Evolutionary conservation across 345 rosid species (phyloP).

Genomic region (Populus deltoides): DNA sequence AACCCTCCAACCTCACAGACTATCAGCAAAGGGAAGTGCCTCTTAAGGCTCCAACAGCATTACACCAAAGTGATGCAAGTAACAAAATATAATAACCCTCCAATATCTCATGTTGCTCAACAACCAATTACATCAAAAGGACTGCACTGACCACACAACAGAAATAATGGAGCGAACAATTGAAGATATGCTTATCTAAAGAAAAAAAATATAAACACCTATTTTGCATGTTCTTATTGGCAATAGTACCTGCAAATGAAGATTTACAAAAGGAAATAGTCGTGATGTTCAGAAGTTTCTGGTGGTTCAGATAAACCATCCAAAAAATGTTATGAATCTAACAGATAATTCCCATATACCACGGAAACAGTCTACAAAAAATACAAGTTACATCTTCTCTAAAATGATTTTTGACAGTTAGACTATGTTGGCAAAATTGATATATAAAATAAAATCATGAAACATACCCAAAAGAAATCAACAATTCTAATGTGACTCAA

Average conservation of each 20-base stretch:
- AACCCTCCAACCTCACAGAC: too few species aligned
- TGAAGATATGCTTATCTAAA: background rate
- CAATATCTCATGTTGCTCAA: too few species aligned
- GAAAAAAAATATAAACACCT: background rate
- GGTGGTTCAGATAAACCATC: background rate
- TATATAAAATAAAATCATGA: background rate
- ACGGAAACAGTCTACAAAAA: background rate
- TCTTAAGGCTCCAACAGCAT: too few species aligned
- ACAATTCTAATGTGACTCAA: background rate
- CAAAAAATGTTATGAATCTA: background rate
- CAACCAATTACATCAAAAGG: too few species aligned
- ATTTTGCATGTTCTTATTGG: background rate
- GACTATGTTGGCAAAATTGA: background rate
- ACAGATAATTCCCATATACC: background rate
- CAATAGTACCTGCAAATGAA: background rate
- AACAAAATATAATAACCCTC: too few species aligned
- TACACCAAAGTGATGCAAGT: too few species aligned
- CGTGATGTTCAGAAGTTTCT: background rate
- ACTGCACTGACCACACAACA: too few species aligned
- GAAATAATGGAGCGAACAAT: too few species aligned
- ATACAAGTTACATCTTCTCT: background rate
- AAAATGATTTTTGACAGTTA: too few species aligned
- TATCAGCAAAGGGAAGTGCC: too few species aligned
- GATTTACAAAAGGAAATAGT: background rate
- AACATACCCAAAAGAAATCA: background rate